Conservation (phyloP, 305 asterid genomes). For the Andrographis paniculata region DNA sequence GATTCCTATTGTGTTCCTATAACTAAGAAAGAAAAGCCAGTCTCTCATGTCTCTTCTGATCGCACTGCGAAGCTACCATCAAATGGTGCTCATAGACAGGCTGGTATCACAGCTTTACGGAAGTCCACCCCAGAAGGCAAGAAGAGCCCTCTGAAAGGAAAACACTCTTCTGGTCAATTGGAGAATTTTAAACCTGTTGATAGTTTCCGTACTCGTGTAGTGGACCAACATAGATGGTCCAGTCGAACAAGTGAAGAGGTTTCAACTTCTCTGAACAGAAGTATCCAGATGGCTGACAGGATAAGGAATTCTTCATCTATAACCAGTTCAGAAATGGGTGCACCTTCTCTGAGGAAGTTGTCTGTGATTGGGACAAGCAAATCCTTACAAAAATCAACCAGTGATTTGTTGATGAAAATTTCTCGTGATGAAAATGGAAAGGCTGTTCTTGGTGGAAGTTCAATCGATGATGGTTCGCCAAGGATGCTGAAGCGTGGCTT, state of each 20-base stretch:
- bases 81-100: conserved; percentile 43
- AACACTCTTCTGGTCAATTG: conserved; percentile 43
- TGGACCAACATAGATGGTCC: conserved; percentile 83
- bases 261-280: conserved; percentile 32
- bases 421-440: conserved; percentile 36
- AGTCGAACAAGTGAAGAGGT: conserved; percentile 42
- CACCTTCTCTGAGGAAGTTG: conserved; percentile 39
- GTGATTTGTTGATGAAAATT: conserved; percentile 33
- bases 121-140: conserved; percentile 74
- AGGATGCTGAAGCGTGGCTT: conserved; percentile 32
- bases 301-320: conserved; percentile 23
- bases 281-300: conserved; percentile 54
- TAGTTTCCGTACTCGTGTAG: conserved; percentile 37
- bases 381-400: conserved; percentile 45
- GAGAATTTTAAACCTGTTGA: conserved; percentile 66
- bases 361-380: conserved; percentile 26
- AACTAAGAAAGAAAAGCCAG: conserved; percentile 35
- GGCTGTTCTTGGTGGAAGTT: conserved; percentile 12
- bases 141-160: conserved; percentile 56
- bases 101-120: conserved; percentile 31
- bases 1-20: conserved; percentile 36
- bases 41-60: conserved; percentile 31
- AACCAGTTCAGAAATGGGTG: conserved; percentile 24
- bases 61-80: conserved; percentile 44
- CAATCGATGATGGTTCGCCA: conserved; percentile 35